Conservation (phyloP, 495 filamentous ascomycete genomes). For the Immersiella caudata region DNA sequence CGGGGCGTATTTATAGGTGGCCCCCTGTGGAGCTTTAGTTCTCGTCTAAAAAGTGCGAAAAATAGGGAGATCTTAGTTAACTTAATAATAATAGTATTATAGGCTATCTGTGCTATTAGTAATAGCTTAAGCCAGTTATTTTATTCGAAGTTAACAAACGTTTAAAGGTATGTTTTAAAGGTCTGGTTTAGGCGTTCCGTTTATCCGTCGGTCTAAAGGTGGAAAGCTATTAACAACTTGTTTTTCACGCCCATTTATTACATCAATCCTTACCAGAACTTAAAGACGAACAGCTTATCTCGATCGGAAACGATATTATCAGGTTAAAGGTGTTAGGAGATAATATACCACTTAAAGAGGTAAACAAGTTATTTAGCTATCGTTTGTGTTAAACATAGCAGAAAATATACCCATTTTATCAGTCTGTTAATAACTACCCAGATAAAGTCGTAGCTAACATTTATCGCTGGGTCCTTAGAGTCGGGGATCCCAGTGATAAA, state of each 20-base stretch:
- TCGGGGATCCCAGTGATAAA: background rate
- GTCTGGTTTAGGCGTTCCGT: constrained; percentile 25
- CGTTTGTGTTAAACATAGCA: background rate
- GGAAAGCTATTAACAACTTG: constrained; percentile 34
- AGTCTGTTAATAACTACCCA: background rate
- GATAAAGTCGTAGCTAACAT: background rate
- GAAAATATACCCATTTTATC: constrained; percentile 10
- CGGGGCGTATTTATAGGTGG: background rate
- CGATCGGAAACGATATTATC: constrained; percentile 3
- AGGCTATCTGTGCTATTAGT: constrained; percentile 15
- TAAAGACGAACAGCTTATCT: constrained; percentile 7
- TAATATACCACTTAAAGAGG: background rate
- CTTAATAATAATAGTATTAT: constrained; percentile 12
- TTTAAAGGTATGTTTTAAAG: constrained; percentile 13
- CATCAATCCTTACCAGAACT: background rate
- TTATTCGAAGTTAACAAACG: constrained; percentile 17
- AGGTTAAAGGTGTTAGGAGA: background rate
- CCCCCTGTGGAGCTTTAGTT: background rate
- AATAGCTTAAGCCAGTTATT: constrained; percentile 21
- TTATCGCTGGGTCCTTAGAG: background rate
- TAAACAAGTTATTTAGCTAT: constrained; percentile 1
- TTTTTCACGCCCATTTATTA: background rate
- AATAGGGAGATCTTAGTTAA: background rate
- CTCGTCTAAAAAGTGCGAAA: background rate
- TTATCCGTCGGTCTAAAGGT: constrained; percentile 22